Conservation (phyloP, 1,284 basidiomycete genomes). For the Malassezia sympodialis region DNA sequence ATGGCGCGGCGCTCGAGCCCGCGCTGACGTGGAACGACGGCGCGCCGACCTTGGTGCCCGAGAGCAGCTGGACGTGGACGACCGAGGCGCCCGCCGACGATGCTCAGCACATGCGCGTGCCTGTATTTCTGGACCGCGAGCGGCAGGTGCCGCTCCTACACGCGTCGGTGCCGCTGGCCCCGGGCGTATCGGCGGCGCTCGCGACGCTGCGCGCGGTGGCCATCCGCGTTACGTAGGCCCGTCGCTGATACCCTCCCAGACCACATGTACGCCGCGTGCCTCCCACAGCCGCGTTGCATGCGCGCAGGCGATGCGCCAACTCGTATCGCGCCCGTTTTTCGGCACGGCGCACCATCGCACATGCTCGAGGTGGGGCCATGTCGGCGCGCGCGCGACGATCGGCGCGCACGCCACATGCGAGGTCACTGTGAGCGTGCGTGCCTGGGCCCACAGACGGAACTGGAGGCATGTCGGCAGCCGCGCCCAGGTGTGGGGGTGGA, state of each 20-base stretch:
- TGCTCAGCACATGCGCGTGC: constrained; percentile 54
- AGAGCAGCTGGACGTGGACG: constrained; percentile 33
- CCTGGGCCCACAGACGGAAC: not conserved
- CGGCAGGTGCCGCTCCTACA: constrained; percentile 80
- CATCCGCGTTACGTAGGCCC: constrained; percentile 25
- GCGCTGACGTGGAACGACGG: constrained; percentile 29
- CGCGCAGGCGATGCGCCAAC: not conserved
- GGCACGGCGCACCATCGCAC: not conserved
- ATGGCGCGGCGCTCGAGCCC: constrained; percentile 25
- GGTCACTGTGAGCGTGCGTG: not conserved
- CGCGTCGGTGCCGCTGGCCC: constrained; percentile 56
- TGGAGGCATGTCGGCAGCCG: not conserved
- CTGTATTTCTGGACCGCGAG: constrained; percentile 83
- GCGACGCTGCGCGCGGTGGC: constrained; percentile 42
- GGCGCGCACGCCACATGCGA: not conserved
- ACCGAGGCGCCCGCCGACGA: not conserved
- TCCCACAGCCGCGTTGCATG: not conserved
- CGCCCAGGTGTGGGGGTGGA: not conserved
- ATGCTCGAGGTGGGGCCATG: not conserved
- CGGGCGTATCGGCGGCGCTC: constrained; percentile 16
- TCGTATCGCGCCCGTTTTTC: not conserved
- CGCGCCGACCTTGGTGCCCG: constrained; percentile 24
- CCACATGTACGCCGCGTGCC: not conserved
- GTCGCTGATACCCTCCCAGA: constrained; percentile 1
- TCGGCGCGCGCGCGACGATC: not conserved